A percentile compares a stretch with the other conserved stretches of the same genome.
These are phyloP conservation scores for Acanthamoeba healyi DNA, from an alignment of 208 protist genomes.

Conservation along the genomic window DNA sequence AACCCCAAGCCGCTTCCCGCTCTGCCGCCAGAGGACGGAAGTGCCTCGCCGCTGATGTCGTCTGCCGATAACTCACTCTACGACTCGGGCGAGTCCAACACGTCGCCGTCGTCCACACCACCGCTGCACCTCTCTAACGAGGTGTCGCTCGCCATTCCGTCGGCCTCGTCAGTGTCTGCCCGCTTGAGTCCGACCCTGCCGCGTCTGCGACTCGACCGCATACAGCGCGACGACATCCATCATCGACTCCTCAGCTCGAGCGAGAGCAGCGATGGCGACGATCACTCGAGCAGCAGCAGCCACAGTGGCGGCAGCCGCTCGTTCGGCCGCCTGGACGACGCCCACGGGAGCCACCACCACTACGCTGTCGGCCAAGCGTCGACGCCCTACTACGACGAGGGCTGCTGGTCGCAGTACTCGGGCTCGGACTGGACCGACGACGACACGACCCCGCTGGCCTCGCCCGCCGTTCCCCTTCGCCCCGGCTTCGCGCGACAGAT, in stretches of 20 bases:
- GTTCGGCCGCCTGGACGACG: neutral
- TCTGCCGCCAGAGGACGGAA: neutral
- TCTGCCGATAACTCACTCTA: no score
- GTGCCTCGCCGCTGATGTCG: no score
- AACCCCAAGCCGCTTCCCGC: neutral
- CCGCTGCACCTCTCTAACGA: no score
- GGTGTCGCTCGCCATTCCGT: neutral
- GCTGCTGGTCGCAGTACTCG: neutral
- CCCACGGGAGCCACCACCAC: no score
- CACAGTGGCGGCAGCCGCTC: neutral
- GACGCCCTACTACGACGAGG: neutral
- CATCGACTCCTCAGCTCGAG: neutral
- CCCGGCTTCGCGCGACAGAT: neutral
- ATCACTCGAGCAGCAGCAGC: neutral
- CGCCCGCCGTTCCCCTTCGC: slow-evolving; percentile 5
- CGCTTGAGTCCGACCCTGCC: neutral
- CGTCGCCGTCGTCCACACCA: no score
- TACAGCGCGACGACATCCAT: neutral
- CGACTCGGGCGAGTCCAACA: no score
- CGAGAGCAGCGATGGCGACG: neutral
- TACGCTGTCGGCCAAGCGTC: neutral
- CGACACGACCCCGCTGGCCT: neutral
- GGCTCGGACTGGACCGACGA: neutral
- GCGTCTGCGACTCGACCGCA: slow-evolving; percentile 10
- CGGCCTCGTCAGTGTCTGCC: neutral